Percentiles rank a stretch among this genome's conserved stretches.
These are phyloP conservation scores for Hypoxylon sp. DNA, from an alignment of 2,329 filamentous ascomycete species.

Conservation along the genomic window DNA sequence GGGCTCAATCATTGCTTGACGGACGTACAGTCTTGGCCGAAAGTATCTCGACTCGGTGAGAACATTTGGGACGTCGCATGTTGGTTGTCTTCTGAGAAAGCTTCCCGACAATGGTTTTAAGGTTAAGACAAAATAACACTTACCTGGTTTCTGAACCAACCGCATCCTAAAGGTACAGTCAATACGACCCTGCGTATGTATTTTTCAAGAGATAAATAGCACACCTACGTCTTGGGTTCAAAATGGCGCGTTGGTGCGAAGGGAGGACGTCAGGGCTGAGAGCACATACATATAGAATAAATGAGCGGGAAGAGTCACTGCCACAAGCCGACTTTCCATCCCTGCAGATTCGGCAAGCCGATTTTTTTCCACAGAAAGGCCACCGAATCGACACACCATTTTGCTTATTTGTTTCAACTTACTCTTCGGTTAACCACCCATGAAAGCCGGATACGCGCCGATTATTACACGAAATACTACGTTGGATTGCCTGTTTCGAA, in stretches of 20 bases:
- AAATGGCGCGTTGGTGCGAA: too few relatives aligned
- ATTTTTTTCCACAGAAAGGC: conserved; percentile 3
- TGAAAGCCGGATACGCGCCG: conserved; percentile 9
- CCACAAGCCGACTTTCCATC: conserved; percentile 1
- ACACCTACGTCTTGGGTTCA: too few relatives aligned
- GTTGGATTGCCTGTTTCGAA: conserved; percentile 9
- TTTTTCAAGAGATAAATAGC: too few relatives aligned
- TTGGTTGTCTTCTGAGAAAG: neutral
- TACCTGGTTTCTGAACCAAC: neutral
- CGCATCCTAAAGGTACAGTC: too few relatives aligned
- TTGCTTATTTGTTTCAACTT: conserved; percentile 11
- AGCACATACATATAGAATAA: conserved; percentile 5
- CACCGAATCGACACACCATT: conserved; percentile 6
- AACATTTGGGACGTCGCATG: neutral
- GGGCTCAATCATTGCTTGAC: neutral
- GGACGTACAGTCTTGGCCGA: neutral
- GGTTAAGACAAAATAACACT: neutral
- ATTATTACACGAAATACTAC: conserved; percentile 7
- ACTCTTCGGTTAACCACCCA: neutral
- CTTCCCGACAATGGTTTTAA: neutral
- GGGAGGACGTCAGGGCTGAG: conserved; percentile 5
- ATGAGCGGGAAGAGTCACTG: neutral
- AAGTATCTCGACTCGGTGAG: neutral
- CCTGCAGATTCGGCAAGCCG: conserved; percentile 25
- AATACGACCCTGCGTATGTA: too few relatives aligned